Base-by-base conservation (phyloP, 305 asterid species). In the Fraxinus nigra region DNA sequence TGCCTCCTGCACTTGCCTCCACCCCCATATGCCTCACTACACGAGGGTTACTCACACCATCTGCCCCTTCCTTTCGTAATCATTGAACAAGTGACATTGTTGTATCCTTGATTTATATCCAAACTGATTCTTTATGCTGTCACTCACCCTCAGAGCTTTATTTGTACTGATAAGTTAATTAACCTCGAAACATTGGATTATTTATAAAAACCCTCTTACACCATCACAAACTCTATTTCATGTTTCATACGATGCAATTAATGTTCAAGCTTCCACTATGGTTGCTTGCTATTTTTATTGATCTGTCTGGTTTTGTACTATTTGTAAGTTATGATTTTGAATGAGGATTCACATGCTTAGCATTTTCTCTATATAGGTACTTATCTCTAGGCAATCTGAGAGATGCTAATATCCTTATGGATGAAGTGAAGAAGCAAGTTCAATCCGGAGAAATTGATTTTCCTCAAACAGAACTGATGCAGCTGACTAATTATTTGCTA, bases 341-440 rank as follows among this genome's bases (percentile, higher is more conserved):
- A 73, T 73, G 40, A 83, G 59, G 35, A 38, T 43, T 56, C 37
- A 48, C 14, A 77, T 7, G 48, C 26, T 56, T 30, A 26, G 10
- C 65, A 33, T 76, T 70, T 30, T 65, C 61, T 65, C 24, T 20
- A 34, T 34, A 40, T 79, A 95, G 98, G 99, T 93, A 94, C 84
- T 83, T 94, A 84, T 91, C 97, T 78, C 90, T 88, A 70, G 98
- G 99, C 79, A 95, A 93, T 89, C 85, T 95, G 83, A 90, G 97
- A 92, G 99, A 95, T 90, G 99, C 99, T 70, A 94, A 94, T 83
- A 83, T 79, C 84, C 92, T 94, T 54, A 85, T 92, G 92, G 98
- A 93, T 85, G 97, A 94, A 78, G 82, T 93, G 84, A 90, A 87
- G 85, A 93, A 87, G 88, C 93, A 93, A 89, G 92, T 90, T 86